Evolutionary conservation across 139 green algal species (phyloP), one percentile per base, ranked within the genome.

Genomic region (Haematococcus sp.): DNA sequence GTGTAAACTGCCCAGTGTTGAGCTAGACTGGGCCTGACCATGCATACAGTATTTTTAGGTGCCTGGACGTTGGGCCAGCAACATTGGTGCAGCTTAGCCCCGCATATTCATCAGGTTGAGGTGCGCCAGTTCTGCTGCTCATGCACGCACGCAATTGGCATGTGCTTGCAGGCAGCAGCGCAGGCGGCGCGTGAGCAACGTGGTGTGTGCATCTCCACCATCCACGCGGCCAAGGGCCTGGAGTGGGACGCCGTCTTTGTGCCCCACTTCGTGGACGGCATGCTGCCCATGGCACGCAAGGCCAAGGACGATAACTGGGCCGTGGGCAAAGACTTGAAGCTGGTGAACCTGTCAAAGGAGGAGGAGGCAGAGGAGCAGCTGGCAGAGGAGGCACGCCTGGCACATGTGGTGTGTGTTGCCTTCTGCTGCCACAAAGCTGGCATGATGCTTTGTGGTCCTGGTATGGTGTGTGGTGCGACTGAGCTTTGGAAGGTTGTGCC

Each of bases 161-260:
- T 15, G 46, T 60, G 22, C 3, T 54, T 5, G 13, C 51, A 3
- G 28, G 27, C 32, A 2, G 51, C 68, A 5, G 52, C 52, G 22
- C 30, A 1, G 22, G 51, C 52, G 28, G 33, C 52, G 22, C 32
- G 20, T 17, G 25, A 25, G 1, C 68, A 55, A 1, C 32, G n/a
- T 15, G 51, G 51, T 4, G 68, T 74, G 1, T 65, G 40, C 35
- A 74, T 74, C 68, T 64, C 46, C 67, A 74, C 68, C 31, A 74
- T 74, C 51, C 68, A 74, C 22, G 68, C 68, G 30, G 68, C 68
- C 68, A 74, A 74, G 68, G 68, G 68, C 0, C 68, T 74, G 27
- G 68, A 74, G 52, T 74, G 19, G 20, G 51, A 54, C 11, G 31
- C 40, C 3, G 49, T 64, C 51, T 74, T 74, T 31, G 68, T 74